A percentile compares a stretch with the other conserved stretches of the same genome.
These are phyloP conservation scores for Sugiyamaella smithiae DNA, from an alignment of 805 yeast genomes.

Conservation along the genomic window DNA sequence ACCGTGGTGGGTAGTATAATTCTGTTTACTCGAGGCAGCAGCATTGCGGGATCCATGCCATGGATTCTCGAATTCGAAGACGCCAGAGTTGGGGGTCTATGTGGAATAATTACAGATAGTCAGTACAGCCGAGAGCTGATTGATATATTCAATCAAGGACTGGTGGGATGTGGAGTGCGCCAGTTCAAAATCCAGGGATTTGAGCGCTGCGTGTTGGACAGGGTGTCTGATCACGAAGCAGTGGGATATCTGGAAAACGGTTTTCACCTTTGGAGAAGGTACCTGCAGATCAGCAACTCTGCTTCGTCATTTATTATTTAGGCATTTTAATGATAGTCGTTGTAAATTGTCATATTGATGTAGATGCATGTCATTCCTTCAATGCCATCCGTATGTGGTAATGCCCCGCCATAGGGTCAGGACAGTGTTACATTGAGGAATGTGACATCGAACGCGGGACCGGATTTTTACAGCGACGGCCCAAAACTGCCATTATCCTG, in stretches of 20 bases:
- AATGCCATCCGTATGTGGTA: neutral
- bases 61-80: conserved; percentile 44
- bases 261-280: conserved; percentile 27
- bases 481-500: no score
- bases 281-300: conserved; percentile 19
- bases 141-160: conserved; percentile 54
- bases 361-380: no score
- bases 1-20: conserved; percentile 47
- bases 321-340: neutral
- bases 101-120: conserved; percentile 54
- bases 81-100: conserved; percentile 46
- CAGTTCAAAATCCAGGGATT: conserved; percentile 39
- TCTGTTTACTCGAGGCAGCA: conserved; percentile 43
- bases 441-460: neutral
- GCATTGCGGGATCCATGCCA: conserved; percentile 49
- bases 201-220: conserved; percentile 31
- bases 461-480: no score
- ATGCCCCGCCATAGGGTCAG: neutral
- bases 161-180: conserved; percentile 55
- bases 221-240: conserved; percentile 24
- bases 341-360: neutral
- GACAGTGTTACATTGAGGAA: neutral
- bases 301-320: conserved; percentile 9
- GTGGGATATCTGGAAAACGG: conserved; percentile 26
- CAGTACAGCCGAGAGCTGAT: conserved; percentile 45